These are phyloP conservation scores for Pterocarpus macrocarpus DNA, from an alignment of 306 rosid species.

Conservation along the genomic window DNA sequence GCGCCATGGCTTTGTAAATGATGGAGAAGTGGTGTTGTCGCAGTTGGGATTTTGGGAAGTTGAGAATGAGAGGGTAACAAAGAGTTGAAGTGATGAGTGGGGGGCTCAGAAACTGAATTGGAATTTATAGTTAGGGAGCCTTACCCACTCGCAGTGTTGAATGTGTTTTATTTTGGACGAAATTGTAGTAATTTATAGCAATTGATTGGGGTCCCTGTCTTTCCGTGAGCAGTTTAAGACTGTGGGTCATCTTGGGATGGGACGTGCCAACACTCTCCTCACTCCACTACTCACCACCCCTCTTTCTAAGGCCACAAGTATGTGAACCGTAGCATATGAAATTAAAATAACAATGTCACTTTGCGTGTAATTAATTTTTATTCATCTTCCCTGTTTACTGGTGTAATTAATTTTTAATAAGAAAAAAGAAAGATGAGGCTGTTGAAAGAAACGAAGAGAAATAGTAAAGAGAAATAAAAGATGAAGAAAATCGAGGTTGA, in stretches of 20 bases:
- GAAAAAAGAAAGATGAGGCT: not conserved
- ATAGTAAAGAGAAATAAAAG: not conserved
- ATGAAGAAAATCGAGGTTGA: not conserved
- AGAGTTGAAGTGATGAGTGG: not conserved
- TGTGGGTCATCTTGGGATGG: conserved; percentile 40
- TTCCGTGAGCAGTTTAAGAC: conserved; percentile 49
- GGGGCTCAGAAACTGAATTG: not conserved
- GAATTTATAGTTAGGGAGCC: not conserved
- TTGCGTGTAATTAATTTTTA: not conserved
- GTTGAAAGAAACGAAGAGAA: not conserved
- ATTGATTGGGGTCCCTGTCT: conserved; percentile 14
- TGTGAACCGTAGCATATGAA: not conserved
- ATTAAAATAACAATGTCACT: not conserved
- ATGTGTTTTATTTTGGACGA: not conserved
- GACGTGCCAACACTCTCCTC: not conserved
- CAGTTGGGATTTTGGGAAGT: too few species aligned
- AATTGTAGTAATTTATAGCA: not conserved
- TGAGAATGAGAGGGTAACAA: not conserved
- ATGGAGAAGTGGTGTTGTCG: not conserved
- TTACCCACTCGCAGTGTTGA: not conserved
- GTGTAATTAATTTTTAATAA: not conserved
- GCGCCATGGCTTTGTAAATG: conserved; percentile 31
- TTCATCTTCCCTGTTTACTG: too few species aligned
- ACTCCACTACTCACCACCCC: not conserved
- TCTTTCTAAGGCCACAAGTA: not conserved